phyloP scores from a whole-genome alignment of 1,139 yeast genomes.

The Pichia sp. region DNA sequence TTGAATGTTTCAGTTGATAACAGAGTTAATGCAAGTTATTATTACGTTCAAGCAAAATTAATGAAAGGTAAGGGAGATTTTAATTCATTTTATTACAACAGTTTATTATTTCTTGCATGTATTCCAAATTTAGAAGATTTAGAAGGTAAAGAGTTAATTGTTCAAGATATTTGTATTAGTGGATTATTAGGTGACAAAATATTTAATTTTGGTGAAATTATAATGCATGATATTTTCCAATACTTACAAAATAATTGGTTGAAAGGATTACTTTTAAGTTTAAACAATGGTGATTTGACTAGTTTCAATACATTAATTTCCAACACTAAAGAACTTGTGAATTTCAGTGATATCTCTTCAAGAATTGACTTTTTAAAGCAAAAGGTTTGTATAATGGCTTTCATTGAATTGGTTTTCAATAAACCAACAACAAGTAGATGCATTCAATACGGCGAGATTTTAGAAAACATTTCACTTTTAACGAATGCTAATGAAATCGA shows the following conservation, averaged over 20 bases:
- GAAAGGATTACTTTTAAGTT: conserved; percentile 56
- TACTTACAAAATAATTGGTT: conserved; percentile 62
- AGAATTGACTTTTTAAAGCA: conserved; percentile 71
- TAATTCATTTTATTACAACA: conserved; percentile 68
- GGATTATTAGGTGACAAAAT: conserved; percentile 89
- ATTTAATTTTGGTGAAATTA: conserved; percentile 91
- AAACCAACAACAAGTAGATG: conserved; percentile 72
- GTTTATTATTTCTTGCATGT: conserved; percentile 59
- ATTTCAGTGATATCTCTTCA: conserved; percentile 54
- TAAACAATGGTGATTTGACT: conserved; percentile 73
- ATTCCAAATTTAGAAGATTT: conserved; percentile 49
- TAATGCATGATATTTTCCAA: conserved; percentile 78
- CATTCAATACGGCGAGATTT: conserved; percentile 67
- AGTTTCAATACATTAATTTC: conserved; percentile 48
- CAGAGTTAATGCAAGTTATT: conserved; percentile 75
- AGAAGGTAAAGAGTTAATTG: conserved; percentile 51
- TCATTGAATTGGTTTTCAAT: conserved; percentile 79
- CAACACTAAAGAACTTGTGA: conserved; percentile 20
- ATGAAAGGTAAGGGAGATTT: conserved; percentile 72
- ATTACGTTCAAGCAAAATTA: conserved; percentile 72
- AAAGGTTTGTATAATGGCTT: conserved; percentile 86
- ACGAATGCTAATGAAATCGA: conserved; percentile 69
- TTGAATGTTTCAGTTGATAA: conserved; percentile 54
- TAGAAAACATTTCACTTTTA: conserved; percentile 62
- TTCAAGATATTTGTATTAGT: conserved; percentile 77